Evolutionary conservation across 2,329 filamentous ascomycete species (phyloP), one percentile per base, ranked within the genome.

Genomic region (Clarireedia sp.): DNA sequence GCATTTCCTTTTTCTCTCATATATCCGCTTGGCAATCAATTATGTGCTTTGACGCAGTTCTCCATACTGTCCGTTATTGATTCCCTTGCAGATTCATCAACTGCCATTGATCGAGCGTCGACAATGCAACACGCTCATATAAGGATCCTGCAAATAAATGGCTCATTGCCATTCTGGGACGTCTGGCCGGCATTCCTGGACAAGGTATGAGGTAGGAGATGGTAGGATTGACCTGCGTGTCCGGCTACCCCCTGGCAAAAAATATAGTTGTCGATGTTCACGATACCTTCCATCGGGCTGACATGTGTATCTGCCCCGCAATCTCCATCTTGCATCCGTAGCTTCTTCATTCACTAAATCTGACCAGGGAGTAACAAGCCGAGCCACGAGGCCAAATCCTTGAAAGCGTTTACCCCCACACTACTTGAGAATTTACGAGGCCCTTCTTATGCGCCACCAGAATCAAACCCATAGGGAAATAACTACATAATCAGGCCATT

Each of bases 381-480:
- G 54, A 57, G 57, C 58, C 59, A 63, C 61, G 60, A 64, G 61
- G 61, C 29, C 56, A 50, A 55, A 59, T 57, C 55, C 45, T 58
- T 36, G 56, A 50, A 16, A 44, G 48, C 52, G 43, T 10, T 36
- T 48, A 60, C 60, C 58, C 60, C 59, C 57, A 61, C 59, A 59
- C 57, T 57, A 60, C 50, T 33, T 36, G 51, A 29, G 43, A 48
- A 48, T 26, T 3, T n/a, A 17, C 36, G 44, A 26, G 7, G 14
- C 23, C 33, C n/a, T 23, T 19, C 38, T 19, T 48, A 41, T 48
- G 47, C 51, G 51, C 51, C 51, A 41, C 51, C 51, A 41, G 45
- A 40, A 37, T 52, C 40, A 59, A 23, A 24, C 41, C 38, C n/a
- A n/a, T 17, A 51, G 33, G 37, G 56, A 54, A 50, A 44, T 16